Conservation (phyloP, 73 alveolate genomes). For the Paramecium biaurelia region DNA sequence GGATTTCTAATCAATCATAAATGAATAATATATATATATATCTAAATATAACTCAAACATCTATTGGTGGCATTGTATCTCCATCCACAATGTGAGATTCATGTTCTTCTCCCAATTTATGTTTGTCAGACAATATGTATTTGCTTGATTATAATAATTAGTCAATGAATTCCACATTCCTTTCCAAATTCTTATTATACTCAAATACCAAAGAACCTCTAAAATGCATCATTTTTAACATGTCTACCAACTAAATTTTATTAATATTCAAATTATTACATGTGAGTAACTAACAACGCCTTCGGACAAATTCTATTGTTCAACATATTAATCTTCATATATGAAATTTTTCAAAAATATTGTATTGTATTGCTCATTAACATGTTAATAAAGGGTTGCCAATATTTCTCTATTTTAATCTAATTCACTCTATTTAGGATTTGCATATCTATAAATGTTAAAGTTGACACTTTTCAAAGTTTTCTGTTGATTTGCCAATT, state of each 20-base stretch:
- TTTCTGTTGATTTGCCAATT: conserved; percentile 23
- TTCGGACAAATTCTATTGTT: background rate
- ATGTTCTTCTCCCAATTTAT: background rate
- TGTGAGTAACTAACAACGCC: conserved; percentile 35
- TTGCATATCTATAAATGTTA: conserved; percentile 42
- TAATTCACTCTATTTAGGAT: conserved; percentile 1
- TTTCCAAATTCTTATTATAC: conserved; percentile 11
- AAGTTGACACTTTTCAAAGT: conserved; percentile 23
- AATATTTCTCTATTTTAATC: conserved; percentile 42
- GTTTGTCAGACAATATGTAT: background rate
- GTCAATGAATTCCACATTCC: conserved; percentile 1
- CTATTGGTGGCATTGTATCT: conserved; percentile 26
- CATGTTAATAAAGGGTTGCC: conserved; percentile 44
- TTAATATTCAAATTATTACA: background rate
- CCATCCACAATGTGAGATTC: conserved; percentile 19
- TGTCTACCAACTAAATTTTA: background rate
- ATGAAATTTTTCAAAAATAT: conserved; percentile 3
- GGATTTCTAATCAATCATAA: conserved; percentile 69
- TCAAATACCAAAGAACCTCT: conserved; percentile 23
- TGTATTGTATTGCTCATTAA: background rate
- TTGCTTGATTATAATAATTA: background rate
- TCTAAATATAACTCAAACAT: conserved; percentile 20
- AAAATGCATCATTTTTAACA: conserved; percentile 43
- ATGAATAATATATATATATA: background rate
- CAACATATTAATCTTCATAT: background rate